Conservation (phyloP, 768 basidiomycete genomes). For the Tephrocybe sp. region DNA sequence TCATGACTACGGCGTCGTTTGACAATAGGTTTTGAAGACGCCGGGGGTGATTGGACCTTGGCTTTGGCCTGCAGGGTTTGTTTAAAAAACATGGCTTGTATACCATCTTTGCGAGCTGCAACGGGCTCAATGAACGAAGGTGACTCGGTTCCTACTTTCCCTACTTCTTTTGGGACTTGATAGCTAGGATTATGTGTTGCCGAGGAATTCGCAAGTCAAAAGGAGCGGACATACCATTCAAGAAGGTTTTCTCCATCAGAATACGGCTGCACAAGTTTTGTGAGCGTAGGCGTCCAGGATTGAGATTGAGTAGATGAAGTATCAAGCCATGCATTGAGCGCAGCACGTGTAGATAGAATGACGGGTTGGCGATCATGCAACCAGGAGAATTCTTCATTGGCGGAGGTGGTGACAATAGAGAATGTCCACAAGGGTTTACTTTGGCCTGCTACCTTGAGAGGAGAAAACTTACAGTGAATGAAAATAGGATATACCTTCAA, state of each 20-base stretch:
- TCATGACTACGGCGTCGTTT: background rate
- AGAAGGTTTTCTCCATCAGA: slow-evolving; percentile 47
- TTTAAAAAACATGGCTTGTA: slow-evolving; percentile 76
- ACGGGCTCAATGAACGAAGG: slow-evolving; percentile 81
- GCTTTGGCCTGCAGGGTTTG: slow-evolving; percentile 33
- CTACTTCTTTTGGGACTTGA: slow-evolving; percentile 85
- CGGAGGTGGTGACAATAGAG: slow-evolving; percentile 83
- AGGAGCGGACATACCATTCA: slow-evolving; percentile 53
- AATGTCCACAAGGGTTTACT: slow-evolving; percentile 71
- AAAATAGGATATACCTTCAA: slow-evolving; percentile 45
- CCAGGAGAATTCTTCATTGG: slow-evolving; percentile 71
- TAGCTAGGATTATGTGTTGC: slow-evolving; percentile 48
- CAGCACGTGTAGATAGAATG: slow-evolving; percentile 61
- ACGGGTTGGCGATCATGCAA: slow-evolving; percentile 92
- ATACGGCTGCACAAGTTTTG: slow-evolving; percentile 59
- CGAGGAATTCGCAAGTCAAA: background rate
- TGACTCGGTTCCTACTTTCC: slow-evolving; percentile 85
- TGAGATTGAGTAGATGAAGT: slow-evolving; percentile 54
- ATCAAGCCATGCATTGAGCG: slow-evolving; percentile 77
- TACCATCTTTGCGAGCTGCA: slow-evolving; percentile 78
- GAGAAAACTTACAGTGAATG: background rate
- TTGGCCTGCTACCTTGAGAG: slow-evolving; percentile 35
- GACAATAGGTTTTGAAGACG: slow-evolving; percentile 4
- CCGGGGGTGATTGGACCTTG: background rate
- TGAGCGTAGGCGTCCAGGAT: slow-evolving; percentile 61